phyloP scores from a whole-genome alignment of 2,329 filamentous ascomycete genomes.

The Nectriaceae sp. region DNA sequence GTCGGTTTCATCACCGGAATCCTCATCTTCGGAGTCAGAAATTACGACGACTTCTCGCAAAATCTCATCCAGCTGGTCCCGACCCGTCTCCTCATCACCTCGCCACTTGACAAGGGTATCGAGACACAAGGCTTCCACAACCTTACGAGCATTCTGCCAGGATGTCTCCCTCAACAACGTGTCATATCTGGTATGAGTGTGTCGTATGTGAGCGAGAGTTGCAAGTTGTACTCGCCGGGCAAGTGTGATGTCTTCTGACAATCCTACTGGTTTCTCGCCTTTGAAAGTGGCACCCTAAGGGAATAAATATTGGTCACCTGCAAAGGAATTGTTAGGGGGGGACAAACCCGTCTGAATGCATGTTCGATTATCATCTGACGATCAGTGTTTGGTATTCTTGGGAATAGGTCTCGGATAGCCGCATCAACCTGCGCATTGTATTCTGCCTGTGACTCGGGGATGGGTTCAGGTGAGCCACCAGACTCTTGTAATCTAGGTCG shows the following conservation, averaged over 20 bases:
- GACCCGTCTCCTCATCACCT: constrained; percentile 68
- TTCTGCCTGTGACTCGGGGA: constrained; percentile 59
- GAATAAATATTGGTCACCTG: constrained; percentile 17
- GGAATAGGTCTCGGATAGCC: constrained; percentile 64
- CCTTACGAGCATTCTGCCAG: constrained; percentile 62
- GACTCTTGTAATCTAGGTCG: constrained; percentile 17
- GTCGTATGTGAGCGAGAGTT: constrained; percentile 66
- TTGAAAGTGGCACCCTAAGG: constrained; percentile 51
- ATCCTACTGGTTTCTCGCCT: constrained; percentile 58
- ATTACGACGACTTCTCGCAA: constrained; percentile 67
- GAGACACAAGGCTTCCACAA: constrained; percentile 61
- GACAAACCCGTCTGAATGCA: constrained; percentile 61
- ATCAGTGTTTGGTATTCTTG: constrained; percentile 65
- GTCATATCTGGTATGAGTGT: constrained; percentile 68
- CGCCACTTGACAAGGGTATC: constrained; percentile 72
- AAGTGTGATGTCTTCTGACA: constrained; percentile 56
- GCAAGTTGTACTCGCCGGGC: constrained; percentile 66
- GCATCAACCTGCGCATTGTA: constrained; percentile 65
- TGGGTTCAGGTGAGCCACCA: constrained; percentile 53
- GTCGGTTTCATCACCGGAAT: constrained; percentile 40
- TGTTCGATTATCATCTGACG: constrained; percentile 63
- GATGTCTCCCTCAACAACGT: constrained; percentile 57
- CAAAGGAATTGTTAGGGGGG: constrained; percentile 3
- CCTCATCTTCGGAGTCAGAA: constrained; percentile 57
- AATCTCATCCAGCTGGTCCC: constrained; percentile 68